Percentiles rank a stretch among this genome's conserved stretches.
phyloP scores from a whole-genome alignment of 257 asterid species.

The Nyctanthes arbortristis region DNA sequence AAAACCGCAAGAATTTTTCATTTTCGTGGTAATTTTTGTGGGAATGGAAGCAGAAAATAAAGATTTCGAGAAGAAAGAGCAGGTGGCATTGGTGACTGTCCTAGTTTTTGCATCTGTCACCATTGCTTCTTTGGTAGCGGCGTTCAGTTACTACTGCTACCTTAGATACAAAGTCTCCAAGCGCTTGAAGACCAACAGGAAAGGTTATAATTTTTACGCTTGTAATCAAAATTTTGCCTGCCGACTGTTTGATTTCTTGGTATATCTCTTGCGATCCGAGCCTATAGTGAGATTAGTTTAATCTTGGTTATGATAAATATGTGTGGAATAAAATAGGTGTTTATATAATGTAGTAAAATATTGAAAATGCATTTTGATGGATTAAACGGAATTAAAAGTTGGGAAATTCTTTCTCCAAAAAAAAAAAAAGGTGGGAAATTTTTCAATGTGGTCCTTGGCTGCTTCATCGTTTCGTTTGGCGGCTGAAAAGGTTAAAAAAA shows the following conservation, averaged over 20 bases:
- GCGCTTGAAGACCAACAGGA: constrained; percentile 41
- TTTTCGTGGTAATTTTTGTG: not conserved
- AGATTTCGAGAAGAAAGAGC: constrained; percentile 62
- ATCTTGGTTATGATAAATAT: constrained; percentile 3
- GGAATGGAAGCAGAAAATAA: constrained; percentile 55
- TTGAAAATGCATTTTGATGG: not conserved
- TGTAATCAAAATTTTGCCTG: not conserved
- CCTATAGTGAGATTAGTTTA: not conserved
- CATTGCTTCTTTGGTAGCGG: constrained; percentile 56
- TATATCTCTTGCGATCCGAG: not conserved
- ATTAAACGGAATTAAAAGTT: constrained; percentile 1
- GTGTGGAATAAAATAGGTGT: not conserved
- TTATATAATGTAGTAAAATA: constrained; percentile 9
- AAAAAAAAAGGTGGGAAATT: constrained; percentile 14
- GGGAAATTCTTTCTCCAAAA: constrained; percentile 19
- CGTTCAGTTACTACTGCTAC: constrained; percentile 75
- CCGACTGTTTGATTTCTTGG: not conserved
- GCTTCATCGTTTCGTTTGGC: constrained; percentile 1
- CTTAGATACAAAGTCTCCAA: constrained; percentile 65
- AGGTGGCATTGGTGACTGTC: constrained; percentile 41
- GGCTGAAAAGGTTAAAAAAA: constrained; percentile 5
- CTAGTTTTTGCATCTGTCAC: constrained; percentile 65
- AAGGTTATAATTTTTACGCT: constrained; percentile 38
- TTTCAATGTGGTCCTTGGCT: constrained; percentile 37
- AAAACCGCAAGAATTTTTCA: not conserved